Evolutionary conservation across 2,329 filamentous ascomycete genomes (phyloP).

Genomic region (Diaporthe citri): DNA sequence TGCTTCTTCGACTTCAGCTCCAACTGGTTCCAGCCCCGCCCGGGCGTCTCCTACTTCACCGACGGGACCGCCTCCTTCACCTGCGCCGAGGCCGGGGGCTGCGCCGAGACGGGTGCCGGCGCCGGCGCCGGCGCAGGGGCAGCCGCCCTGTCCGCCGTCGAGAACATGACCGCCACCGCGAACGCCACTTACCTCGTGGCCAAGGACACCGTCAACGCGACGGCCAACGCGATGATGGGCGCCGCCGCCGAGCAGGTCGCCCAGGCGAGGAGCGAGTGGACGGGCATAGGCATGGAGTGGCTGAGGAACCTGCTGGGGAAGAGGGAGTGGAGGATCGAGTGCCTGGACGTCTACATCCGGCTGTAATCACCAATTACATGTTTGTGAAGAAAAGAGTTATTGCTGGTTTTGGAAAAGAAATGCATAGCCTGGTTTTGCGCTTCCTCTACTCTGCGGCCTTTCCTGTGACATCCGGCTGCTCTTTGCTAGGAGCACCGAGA

Average conservation of each 20-base stretch:
- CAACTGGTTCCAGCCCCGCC: slow-evolving; percentile 93
- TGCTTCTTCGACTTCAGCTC: slow-evolving; percentile 94
- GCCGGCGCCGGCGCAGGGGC: slow-evolving; percentile 49
- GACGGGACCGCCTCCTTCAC: slow-evolving; percentile 42
- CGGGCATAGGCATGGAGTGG: slow-evolving; percentile 87
- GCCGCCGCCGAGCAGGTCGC: slow-evolving; percentile 74
- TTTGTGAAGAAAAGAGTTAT: background rate
- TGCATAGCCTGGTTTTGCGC: slow-evolving; percentile 21
- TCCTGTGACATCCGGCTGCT: background rate
- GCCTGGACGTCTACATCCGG: slow-evolving; percentile 87
- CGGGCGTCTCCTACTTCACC: slow-evolving; percentile 53
- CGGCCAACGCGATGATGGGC: slow-evolving; percentile 74
- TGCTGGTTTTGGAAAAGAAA: slow-evolving; percentile 19
- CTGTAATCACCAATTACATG: slow-evolving; percentile 61
- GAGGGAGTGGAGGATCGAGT: slow-evolving; percentile 91
- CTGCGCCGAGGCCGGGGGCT: slow-evolving; percentile 5
- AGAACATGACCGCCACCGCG: slow-evolving; percentile 51
- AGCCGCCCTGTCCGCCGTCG: slow-evolving; percentile 41
- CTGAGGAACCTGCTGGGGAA: slow-evolving; percentile 83
- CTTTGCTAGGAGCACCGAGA: background rate
- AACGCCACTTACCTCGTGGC: slow-evolving; percentile 59
- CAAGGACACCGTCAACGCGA: slow-evolving; percentile 75
- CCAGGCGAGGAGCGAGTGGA: slow-evolving; percentile 73
- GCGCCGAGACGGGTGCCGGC: slow-evolving; percentile 14
- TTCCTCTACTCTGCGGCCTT: background rate